phyloP scores from a whole-genome alignment of 164 flowering plant species.

The Protea cynaroides region DNA sequence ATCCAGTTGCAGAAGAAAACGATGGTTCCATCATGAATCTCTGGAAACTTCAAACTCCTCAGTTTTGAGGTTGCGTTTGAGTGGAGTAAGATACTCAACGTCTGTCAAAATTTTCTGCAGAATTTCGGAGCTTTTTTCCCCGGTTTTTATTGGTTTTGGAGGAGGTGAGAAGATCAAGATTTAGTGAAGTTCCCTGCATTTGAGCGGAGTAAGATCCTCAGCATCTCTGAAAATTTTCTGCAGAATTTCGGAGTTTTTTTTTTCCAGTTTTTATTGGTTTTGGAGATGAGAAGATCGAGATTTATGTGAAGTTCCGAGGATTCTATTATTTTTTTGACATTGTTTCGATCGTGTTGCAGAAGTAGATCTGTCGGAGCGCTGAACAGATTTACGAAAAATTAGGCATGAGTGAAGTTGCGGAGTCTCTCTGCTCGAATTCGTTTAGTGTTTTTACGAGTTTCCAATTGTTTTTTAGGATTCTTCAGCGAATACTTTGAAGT shows the following conservation, averaged over 20 bases:
- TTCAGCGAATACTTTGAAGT: too few species aligned
- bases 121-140: background rate
- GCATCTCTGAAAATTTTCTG: constrained; percentile 5
- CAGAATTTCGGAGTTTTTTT: background rate
- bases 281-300: background rate
- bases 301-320: background rate
- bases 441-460: too few species aligned
- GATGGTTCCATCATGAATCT: constrained; percentile 4
- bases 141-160: too few species aligned
- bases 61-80: background rate
- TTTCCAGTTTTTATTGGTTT: background rate
- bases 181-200: background rate
- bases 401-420: background rate
- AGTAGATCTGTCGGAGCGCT: constrained; percentile 1
- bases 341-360: background rate
- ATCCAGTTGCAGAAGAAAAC: constrained; percentile 1
- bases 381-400: background rate
- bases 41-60: constrained; percentile 1
- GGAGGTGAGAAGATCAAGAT: background rate
- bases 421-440: too few species aligned
- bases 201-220: background rate
- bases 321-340: background rate
- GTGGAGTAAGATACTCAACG: background rate
- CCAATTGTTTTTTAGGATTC: too few species aligned
- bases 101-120: constrained; percentile 1